Evolutionary conservation across 441 rosid species (phyloP), one percentile per base, ranked within the genome.

Genomic region (Pelargonium citronellum): DNA sequence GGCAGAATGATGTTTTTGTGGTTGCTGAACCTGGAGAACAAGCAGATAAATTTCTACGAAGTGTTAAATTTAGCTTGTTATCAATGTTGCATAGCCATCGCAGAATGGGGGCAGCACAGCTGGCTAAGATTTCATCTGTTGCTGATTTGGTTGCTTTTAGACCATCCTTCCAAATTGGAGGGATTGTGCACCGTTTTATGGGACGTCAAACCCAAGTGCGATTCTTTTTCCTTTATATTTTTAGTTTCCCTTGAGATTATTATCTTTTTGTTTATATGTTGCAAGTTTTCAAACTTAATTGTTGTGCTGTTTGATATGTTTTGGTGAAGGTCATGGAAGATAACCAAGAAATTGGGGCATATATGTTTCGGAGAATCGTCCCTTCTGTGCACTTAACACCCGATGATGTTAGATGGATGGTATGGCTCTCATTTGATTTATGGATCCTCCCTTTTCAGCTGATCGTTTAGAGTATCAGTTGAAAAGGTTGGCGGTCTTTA

Each of bases 11-110:
- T 74, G 99, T 95, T 16, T 89, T 91, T 84, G 99, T 91, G 75
- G 97, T 95, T 67, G 96, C 97, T 66, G 99, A 95, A 79, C 99
- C 99, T 69, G 99, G 99, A 73, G 99, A 87, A 72, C 91, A 84
- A 20, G 96, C 97, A 0, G 91, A 89, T 71, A 91, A 85, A 82
- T 95, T 95, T 79, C 86, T 95, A 39, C 97, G 80, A 71, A 87
- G 83, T 66, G 92, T 91, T 58, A 95, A 95, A 84, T 60, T 83
- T 82, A 91, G 95, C 82, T 82, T 89, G 77, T 74, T 88, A 68
- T 84, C 96, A 8, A 76, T 84, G 73, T 79, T 80, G 79, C 86
- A 72, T 75, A 84, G 79, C 71, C 80, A 74, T 64, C 84, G 80
- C 68, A 81, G 76, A 71, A 91, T 82, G 80, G 82, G 73, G 65